Evolutionary conservation across 2,329 filamentous ascomycete species (phyloP).

Genomic region (Trichoderma guizhouense): DNA sequence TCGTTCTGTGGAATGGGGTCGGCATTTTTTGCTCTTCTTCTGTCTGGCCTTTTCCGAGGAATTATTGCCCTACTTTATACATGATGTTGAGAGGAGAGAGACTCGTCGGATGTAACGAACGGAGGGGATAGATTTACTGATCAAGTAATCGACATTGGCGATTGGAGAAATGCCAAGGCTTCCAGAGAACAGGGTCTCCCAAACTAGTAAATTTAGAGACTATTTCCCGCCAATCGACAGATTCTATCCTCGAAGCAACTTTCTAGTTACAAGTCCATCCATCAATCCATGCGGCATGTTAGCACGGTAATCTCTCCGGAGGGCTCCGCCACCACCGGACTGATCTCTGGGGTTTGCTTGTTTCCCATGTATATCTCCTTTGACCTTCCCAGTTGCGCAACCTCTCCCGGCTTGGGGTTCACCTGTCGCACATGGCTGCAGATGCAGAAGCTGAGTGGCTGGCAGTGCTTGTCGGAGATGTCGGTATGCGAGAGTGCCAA

Average conservation of each 20-base stretch:
- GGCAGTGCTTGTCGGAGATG: not conserved
- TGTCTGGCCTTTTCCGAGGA: not conserved
- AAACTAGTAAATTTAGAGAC: not conserved
- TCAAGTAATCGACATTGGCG: not conserved
- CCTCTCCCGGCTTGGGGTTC: not conserved
- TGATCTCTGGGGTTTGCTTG: not conserved
- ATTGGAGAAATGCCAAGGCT: not conserved
- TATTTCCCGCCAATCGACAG: not conserved
- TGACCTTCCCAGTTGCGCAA: not conserved
- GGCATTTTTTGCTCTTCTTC: not conserved
- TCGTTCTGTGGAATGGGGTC: not conserved
- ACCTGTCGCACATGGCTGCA: not conserved
- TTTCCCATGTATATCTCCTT: not conserved
- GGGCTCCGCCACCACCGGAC: not conserved
- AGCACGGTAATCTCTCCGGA: not conserved
- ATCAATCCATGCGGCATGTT: not conserved
- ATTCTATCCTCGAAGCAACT: not conserved
- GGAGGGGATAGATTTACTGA: not conserved
- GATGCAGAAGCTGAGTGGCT: not conserved
- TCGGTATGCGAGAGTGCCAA: not conserved
- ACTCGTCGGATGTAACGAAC: rapidly evolving
- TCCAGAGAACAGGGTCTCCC: not conserved
- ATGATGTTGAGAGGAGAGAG: not conserved
- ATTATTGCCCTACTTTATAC: not conserved
- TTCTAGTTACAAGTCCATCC: not conserved